These are phyloP conservation scores for Colletotrichum liaoningense DNA, from an alignment of 2,329 filamentous ascomycete species.

Conservation along the genomic window DNA sequence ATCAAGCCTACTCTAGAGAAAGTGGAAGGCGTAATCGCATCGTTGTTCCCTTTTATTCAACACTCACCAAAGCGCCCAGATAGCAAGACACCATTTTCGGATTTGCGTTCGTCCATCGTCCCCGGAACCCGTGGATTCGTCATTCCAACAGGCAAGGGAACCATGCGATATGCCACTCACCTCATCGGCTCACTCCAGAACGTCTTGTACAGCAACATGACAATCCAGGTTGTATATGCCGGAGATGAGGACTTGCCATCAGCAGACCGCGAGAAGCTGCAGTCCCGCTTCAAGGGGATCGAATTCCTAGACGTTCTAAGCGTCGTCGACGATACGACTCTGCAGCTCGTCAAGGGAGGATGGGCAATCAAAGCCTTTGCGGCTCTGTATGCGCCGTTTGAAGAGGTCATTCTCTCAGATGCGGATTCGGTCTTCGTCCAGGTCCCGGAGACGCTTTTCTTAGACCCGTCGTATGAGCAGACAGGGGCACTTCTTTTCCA, in stretches of 20 bases:
- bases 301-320: conserved; percentile 46
- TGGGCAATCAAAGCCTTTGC: conserved; percentile 57
- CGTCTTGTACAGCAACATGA: conserved; percentile 43
- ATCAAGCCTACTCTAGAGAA: neutral
- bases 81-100: conserved; percentile 36
- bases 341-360: conserved; percentile 44
- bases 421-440: conserved; percentile 54
- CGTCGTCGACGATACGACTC: conserved; percentile 45
- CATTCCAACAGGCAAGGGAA: conserved; percentile 46
- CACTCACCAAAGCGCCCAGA: neutral
- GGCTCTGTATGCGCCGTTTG: conserved; percentile 46
- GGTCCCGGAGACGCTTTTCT: conserved; percentile 45
- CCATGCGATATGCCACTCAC: conserved; percentile 48
- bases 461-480: conserved; percentile 43
- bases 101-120: conserved; percentile 31
- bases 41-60: neutral
- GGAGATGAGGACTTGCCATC: conserved; percentile 46
- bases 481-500: conserved; percentile 52
- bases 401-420: conserved; percentile 51
- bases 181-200: conserved; percentile 45
- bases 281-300: conserved; percentile 39
- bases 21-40: neutral
- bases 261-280: conserved; percentile 40
- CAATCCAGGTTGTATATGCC: conserved; percentile 50
- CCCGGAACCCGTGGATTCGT: conserved; percentile 46